Evolutionary conservation across 2,329 filamentous ascomycete genomes (phyloP), one percentile per base, ranked within the genome.

Genomic region (Camptophora hylomeconis): DNA sequence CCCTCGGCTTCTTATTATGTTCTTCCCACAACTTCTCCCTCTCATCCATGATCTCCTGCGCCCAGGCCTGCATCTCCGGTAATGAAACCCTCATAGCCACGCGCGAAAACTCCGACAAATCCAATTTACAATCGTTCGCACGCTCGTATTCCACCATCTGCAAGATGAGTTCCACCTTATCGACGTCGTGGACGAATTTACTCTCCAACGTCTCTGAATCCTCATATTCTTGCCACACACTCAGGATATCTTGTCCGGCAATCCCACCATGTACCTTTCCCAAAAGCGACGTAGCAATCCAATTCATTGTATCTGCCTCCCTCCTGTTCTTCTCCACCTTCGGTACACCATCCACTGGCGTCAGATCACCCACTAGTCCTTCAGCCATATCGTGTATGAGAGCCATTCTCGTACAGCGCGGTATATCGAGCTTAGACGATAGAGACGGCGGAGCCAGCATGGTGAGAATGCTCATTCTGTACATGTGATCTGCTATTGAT

Each of bases 121-220:
- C 83, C 20, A 83, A 53, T 39, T 60, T 57, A 16, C 72, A 71
- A 31, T 74, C 57, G 27, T 72, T 64, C 8, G 66, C 59, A 45
- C 79, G 76, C 68, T 98, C 89, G 49, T 98, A 98, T 56, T 98
- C 89, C 17, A 92, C 63, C 80, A 94, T 94, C 61, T 98, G 89
- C 48, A 92, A 60, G 37, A 98, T 58, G 41, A 98, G 62, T 60
- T 98, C 89, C 54, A 98, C 75, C 73, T 95, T 95, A 58, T 98
- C 89, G 35, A 98, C 72, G 52, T 98, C 89, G 53, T 98, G 89
- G 23, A 98, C 89, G 40, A 87, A 95, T 37, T 75, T 66, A 43
- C 79, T 81, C 51, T 98, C 87, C 9, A 76, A 59, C 6, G 89
- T 95, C 58, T 76, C 48, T 11, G 74, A 75, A 45, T 89, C 82